Evolutionary conservation across 768 basidiomycete genomes (phyloP), one percentile per base, ranked within the genome.

Genomic region (Boletellus ananiceps): DNA sequence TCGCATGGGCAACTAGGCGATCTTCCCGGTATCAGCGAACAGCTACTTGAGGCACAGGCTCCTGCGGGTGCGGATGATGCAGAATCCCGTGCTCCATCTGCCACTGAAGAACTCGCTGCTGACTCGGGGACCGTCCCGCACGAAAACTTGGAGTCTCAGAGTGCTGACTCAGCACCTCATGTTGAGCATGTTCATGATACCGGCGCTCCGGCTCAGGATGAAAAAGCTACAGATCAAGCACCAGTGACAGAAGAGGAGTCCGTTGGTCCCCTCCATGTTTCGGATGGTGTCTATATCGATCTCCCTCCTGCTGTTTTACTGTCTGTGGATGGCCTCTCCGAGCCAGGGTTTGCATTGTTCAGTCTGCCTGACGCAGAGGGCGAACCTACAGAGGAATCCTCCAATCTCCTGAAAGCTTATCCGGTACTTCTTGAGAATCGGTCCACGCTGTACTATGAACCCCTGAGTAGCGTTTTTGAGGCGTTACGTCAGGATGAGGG

Each of bases 401-500:
- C 61, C 6, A 39, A 25, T 41, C 34, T 50, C 36, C 60, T 62
- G 36, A 58, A 42, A 54, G 39, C 27, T 37, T 67, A 52, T 29
- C 61, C 67, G n/a, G 61, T 87, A 6, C 68, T 90, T 41, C 73
- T 91, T 50, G 76, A 80, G 40, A 71, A 80, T 49, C 75, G 70
- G 15, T 86, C 87, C 3, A 85, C 81, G 4, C 71, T 90, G 7
- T 91, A 87, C 64, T 90, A 89, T 57, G 87, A 89, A 62, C 82
- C 87, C 25, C 61, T 91, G 40, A 78, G 76, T 37, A 73, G 68
- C 49, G 78, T 89, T 16, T 89, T 90, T 58, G 83, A 83, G 47
- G 84, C 83, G 48, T 68, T 91, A 37, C 83, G 86, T 27, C 74
- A 78, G 58, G 84, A 88, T 48, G 75, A 79, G 41, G 61, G 43